phyloP scores from a whole-genome alignment of 129 eudicot species.

The Smallanthus sonchifolius region DNA sequence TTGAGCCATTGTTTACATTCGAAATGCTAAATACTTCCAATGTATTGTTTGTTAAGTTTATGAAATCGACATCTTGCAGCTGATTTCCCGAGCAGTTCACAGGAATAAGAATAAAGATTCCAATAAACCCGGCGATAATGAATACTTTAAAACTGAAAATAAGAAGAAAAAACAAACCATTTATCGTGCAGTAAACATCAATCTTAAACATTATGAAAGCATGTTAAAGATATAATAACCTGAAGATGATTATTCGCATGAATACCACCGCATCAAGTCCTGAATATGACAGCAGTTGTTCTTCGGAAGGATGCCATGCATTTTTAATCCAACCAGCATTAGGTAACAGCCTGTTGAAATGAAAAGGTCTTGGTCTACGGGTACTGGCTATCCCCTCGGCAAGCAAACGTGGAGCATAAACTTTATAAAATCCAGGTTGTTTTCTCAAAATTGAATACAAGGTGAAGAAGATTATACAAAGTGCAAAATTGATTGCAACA shows the following conservation, averaged over 20 bases:
- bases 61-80: conserved; percentile 39
- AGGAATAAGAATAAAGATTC: conserved; percentile 62
- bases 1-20: conserved; percentile 62
- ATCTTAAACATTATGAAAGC: neutral
- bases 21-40: conserved; percentile 65
- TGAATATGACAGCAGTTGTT: conserved; percentile 42
- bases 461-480: conserved; percentile 50
- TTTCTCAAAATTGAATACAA: conserved; percentile 58
- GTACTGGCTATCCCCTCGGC: conserved; percentile 27
- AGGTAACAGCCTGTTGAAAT: conserved; percentile 39
- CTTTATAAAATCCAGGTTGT: conserved; percentile 52
- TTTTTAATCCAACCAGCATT: conserved; percentile 48
- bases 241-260: conserved; percentile 55
- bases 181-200: neutral
- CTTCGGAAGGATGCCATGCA: conserved; percentile 66
- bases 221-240: conserved; percentile 35
- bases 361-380: conserved; percentile 14
- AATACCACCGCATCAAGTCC: conserved; percentile 79
- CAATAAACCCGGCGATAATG: conserved; percentile 52
- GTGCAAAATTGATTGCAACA: conserved; percentile 53
- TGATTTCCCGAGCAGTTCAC: conserved; percentile 61
- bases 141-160: conserved; percentile 53
- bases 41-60: conserved; percentile 42
- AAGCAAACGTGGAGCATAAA: conserved; percentile 49
- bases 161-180: neutral